A percentile compares a stretch with the other conserved stretches of the same genome.
These are phyloP conservation scores for Vitis labrusca DNA, from an alignment of 164 flowering plant species.

Conservation along the genomic window DNA sequence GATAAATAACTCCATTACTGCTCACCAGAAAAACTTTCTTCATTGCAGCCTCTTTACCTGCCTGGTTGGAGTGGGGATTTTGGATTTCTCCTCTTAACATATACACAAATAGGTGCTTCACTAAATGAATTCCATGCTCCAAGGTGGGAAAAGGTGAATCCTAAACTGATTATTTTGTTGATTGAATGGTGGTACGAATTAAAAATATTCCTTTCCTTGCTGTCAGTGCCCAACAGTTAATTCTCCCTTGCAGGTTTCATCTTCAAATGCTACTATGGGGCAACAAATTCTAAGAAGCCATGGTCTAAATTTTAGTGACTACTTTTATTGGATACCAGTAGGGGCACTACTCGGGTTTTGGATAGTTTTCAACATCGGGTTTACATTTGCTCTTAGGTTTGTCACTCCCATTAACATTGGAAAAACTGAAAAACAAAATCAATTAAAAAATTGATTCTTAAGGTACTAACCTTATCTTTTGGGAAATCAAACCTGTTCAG, in stretches of 20 bases:
- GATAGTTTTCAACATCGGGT: slow-evolving; percentile 26
- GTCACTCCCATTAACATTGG: not conserved
- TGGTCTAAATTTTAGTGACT: slow-evolving; percentile 25
- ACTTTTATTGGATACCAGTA: slow-evolving; percentile 31
- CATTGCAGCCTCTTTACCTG: slow-evolving; percentile 31
- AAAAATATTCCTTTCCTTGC: not conserved
- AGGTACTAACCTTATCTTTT: not conserved
- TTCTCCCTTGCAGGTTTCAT: slow-evolving; percentile 16
- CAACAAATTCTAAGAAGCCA: slow-evolving; percentile 13
- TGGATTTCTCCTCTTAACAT: slow-evolving; percentile 52
- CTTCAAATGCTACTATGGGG: slow-evolving; percentile 24
- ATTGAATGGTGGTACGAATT: not conserved
- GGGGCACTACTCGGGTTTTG: slow-evolving; percentile 33
- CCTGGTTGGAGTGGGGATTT: slow-evolving; percentile 46
- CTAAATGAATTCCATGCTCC: slow-evolving; percentile 46
- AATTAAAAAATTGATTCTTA: not conserved
- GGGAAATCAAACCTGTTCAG: slow-evolving; percentile 12
- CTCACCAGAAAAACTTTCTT: not conserved
- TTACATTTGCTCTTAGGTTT: slow-evolving; percentile 30
- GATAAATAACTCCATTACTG: not conserved
- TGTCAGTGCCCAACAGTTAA: not conserved
- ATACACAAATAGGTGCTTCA: slow-evolving; percentile 34
- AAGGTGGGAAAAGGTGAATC: slow-evolving; percentile 42
- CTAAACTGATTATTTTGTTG: not conserved
- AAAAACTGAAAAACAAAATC: not conserved